These are phyloP conservation scores for Venturia asperata DNA, from an alignment of 2,329 filamentous ascomycete genomes.

Conservation along the genomic window DNA sequence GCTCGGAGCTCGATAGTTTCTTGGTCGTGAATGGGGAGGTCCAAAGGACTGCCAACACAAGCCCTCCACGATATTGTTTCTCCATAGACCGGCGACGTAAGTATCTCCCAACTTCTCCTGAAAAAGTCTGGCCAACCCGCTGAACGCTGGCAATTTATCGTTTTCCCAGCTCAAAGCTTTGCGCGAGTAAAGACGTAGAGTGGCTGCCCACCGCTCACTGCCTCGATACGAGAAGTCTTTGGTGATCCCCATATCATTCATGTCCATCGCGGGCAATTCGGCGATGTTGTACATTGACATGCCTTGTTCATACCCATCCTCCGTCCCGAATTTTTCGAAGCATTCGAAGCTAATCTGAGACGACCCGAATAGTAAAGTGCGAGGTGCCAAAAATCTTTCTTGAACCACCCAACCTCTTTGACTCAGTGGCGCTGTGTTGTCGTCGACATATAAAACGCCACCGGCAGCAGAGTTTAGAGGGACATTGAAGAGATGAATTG, in stretches of 20 bases:
- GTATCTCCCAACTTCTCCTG: neutral
- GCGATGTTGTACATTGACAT: neutral
- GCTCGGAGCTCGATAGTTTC: conserved; percentile 15
- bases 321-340: neutral
- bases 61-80: neutral
- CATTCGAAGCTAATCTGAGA: conserved; percentile 11
- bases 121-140: conserved; percentile 12
- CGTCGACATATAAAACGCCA: neutral
- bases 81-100: conserved; percentile 11
- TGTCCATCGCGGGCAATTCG: neutral
- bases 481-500: neutral
- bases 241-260: neutral
- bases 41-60: neutral
- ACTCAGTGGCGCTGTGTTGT: conserved; percentile 13
- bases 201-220: neutral
- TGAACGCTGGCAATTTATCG: conserved; percentile 16
- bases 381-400: conserved; percentile 23
- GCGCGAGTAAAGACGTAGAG: neutral
- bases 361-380: conserved; percentile 23
- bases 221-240: neutral
- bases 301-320: conserved; percentile 5
- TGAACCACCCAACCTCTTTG: conserved; percentile 25
- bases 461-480: neutral
- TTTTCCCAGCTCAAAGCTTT: neutral
- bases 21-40: neutral